phyloP scores from a whole-genome alignment of 2,329 filamentous ascomycete genomes.

The Leptosphaerulina australis region DNA sequence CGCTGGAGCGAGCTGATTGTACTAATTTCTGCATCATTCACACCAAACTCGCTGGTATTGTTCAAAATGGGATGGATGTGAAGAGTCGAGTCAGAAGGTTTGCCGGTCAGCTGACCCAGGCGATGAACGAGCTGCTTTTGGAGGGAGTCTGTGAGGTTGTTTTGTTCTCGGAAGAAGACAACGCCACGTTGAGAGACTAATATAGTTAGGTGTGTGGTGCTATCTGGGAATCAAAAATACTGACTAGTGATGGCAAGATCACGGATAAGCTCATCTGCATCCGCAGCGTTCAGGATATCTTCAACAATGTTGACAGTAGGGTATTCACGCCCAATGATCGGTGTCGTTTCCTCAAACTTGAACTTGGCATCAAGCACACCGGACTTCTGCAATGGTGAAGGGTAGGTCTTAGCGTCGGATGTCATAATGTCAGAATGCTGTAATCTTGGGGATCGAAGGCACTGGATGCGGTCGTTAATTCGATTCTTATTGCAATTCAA shows the following conservation, averaged over 20 bases:
- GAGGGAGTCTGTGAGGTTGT: conserved; percentile 55
- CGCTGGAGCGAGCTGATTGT: conserved; percentile 43
- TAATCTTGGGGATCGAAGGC: too few species aligned
- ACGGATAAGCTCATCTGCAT: conserved; percentile 67
- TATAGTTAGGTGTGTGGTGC: background rate
- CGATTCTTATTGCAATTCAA: too few species aligned
- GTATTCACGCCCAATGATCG: conserved; percentile 67
- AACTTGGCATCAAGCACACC: conserved; percentile 22
- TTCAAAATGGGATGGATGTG: conserved; percentile 64
- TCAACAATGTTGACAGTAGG: conserved; percentile 60
- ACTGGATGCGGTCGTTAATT: too few species aligned
- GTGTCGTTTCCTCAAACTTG: conserved; percentile 59
- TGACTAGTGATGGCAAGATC: conserved; percentile 61
- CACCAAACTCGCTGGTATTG: conserved; percentile 35
- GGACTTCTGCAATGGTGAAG: conserved; percentile 19
- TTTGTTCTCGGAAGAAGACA: conserved; percentile 61
- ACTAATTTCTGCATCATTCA: conserved; percentile 44
- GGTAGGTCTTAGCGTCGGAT: conserved; percentile 1
- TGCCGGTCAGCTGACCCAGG: conserved; percentile 59
- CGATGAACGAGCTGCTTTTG: conserved; percentile 61
- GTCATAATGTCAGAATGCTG: conserved; percentile 1
- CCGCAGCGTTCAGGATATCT: conserved; percentile 67
- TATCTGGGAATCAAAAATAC: background rate
- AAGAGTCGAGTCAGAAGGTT: conserved; percentile 55
- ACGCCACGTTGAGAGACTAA: conserved; percentile 57